Evolutionary conservation across 371 early-diverging fungal species (phyloP).

Genomic region (Parasitella parasitica): DNA sequence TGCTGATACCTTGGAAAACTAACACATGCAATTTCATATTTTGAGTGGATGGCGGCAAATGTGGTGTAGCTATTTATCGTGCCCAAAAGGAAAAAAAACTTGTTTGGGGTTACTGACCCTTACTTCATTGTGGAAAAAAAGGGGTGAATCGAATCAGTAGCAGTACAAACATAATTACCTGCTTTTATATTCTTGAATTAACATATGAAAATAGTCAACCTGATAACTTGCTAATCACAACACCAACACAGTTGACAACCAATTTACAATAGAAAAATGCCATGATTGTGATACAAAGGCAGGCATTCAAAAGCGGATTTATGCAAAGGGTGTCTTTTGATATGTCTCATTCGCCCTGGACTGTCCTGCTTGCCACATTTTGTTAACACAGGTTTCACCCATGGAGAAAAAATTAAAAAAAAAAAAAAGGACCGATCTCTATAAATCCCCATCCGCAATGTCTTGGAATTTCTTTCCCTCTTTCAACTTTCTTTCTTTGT

Average conservation of each 20-base stretch:
- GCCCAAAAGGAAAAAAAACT: neutral
- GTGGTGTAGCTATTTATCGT: neutral
- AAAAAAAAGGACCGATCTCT: conserved; percentile 1
- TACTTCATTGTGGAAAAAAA: neutral
- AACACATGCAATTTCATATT: neutral
- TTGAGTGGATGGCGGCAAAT: neutral
- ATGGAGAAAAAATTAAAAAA: conserved; percentile 2
- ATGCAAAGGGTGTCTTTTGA: conserved; percentile 80
- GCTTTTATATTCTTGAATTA: neutral
- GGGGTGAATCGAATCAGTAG: neutral
- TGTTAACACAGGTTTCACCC: conserved; percentile 11
- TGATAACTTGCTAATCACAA: neutral
- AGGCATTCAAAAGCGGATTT: conserved; percentile 56
- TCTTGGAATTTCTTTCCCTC: neutral
- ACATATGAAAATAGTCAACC: neutral
- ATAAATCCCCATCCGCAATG: neutral
- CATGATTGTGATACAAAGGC: neutral
- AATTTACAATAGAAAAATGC: neutral
- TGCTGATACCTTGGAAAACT: neutral
- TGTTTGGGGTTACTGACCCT: neutral
- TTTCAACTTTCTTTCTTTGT: neutral
- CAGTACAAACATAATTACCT: neutral
- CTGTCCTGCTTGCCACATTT: neutral
- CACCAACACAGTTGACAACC: neutral
- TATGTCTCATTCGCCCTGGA: conserved; percentile 47